A percentile compares a stretch with the other conserved stretches of the same genome.
Conservation (phyloP, 2,329 filamentous ascomycete genomes). For the Hypoxylon sp. region DNA sequence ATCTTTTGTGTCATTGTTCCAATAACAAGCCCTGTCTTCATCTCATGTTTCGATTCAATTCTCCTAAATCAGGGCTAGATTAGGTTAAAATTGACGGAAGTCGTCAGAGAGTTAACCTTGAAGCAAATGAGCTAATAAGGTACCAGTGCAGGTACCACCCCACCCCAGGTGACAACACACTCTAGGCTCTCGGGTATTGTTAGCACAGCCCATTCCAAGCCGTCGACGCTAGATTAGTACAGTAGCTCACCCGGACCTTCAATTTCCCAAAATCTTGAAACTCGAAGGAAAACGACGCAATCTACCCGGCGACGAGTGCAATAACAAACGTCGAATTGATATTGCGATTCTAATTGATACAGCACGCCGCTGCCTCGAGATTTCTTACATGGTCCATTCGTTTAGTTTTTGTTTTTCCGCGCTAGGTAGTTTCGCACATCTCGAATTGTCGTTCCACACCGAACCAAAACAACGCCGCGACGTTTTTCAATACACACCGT, state of each 20-base stretch:
- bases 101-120: conserved; percentile 23
- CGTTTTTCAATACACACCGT: conserved; percentile 11
- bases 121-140: conserved; percentile 40
- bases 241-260: conserved; percentile 28
- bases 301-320: conserved; percentile 22
- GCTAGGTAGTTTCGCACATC: conserved; percentile 9
- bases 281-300: conserved; percentile 32
- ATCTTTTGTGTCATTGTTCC: conserved; percentile 20
- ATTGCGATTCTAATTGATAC: conserved; percentile 25
- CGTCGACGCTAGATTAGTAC: conserved; percentile 15
- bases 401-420: conserved; percentile 39
- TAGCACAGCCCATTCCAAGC: conserved; percentile 37
- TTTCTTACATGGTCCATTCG: conserved; percentile 33
- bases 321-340: conserved; percentile 29
- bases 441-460: conserved; percentile 6
- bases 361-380: conserved; percentile 15
- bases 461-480: conserved; percentile 35
- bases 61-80: conserved; percentile 30
- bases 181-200: conserved; percentile 24
- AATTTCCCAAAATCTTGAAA: conserved; percentile 42
- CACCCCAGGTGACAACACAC: conserved; percentile 39
- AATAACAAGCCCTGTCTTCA: conserved; percentile 33
- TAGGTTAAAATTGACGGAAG: conserved; percentile 42
- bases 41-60: conserved; percentile 33
- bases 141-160: conserved; percentile 44